Conservation (phyloP, 1,284 basidiomycete species). For the Sutorius eximius region DNA sequence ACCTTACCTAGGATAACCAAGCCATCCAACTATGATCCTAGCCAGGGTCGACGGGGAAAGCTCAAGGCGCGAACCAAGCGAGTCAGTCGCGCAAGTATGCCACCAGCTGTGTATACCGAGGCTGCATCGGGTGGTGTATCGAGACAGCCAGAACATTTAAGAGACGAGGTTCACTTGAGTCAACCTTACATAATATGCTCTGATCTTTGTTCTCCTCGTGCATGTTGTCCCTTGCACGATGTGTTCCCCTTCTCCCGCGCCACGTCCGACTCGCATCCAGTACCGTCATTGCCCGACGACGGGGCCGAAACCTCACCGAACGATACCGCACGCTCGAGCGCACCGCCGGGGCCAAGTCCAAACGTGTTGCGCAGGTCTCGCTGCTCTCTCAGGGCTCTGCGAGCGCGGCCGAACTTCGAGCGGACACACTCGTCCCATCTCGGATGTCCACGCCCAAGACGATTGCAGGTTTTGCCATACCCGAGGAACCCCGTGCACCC, state of each 20-base stretch:
- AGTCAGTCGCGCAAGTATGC: too few relatives aligned
- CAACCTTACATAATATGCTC: background rate
- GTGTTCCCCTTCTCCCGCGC: slow-evolving; percentile 1
- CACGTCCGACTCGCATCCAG: slow-evolving; percentile 13
- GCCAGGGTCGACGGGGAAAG: too few relatives aligned
- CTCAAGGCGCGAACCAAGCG: too few relatives aligned
- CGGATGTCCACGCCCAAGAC: slow-evolving; percentile 23
- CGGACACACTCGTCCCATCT: background rate
- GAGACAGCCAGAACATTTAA: too few relatives aligned
- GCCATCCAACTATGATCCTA: too few relatives aligned
- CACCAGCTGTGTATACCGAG: too few relatives aligned
- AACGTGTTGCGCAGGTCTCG: slow-evolving; percentile 28
- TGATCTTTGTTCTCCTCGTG: slow-evolving; percentile 1
- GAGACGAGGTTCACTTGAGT: too few relatives aligned
- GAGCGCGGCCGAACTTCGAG: background rate
- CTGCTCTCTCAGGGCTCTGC: slow-evolving; percentile 5
- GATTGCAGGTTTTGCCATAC: slow-evolving; percentile 53
- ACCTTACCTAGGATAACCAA: too few relatives aligned
- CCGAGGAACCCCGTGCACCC: slow-evolving; percentile 58
- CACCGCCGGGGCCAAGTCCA: slow-evolving; percentile 46
- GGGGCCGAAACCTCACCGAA: slow-evolving; percentile 51
- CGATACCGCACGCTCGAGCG: slow-evolving; percentile 58
- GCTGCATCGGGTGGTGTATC: too few relatives aligned
- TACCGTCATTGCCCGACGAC: slow-evolving; percentile 7
- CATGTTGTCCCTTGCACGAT: slow-evolving; percentile 17